A percentile compares a stretch with the other conserved stretches of the same genome.
Conservation (phyloP, 2,329 filamentous ascomycete genomes). For the Tolypocladium sp. region DNA sequence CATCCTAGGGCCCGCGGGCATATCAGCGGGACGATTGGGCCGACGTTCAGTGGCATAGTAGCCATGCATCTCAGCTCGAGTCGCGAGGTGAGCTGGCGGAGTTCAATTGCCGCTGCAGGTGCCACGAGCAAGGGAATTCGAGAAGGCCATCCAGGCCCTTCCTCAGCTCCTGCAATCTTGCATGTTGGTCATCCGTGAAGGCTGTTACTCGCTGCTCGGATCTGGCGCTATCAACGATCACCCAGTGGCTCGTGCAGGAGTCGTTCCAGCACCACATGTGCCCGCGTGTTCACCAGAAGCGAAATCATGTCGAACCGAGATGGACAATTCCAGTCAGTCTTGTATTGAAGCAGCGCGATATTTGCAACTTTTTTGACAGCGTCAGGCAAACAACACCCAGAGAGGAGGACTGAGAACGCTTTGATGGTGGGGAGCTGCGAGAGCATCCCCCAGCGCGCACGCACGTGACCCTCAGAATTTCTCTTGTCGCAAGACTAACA, state of each 20-base stretch:
- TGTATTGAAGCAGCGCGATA: not conserved
- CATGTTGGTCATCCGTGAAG: not conserved
- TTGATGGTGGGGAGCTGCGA: not conserved
- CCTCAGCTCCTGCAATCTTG: not conserved
- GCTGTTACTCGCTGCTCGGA: not conserved
- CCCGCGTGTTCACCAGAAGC: not conserved
- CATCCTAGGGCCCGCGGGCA: not conserved
- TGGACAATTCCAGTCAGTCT: too few relatives aligned
- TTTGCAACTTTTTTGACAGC: not conserved
- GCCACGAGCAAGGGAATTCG: not conserved
- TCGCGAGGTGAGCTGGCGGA: not conserved
- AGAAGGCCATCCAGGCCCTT: too few relatives aligned
- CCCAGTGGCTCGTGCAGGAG: not conserved
- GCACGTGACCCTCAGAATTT: not conserved
- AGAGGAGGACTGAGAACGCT: not conserved
- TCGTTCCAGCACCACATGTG: not conserved
- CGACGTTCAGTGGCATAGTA: not conserved
- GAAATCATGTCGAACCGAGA: not conserved
- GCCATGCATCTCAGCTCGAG: not conserved
- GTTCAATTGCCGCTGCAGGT: not conserved
- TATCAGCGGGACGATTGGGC: not conserved
- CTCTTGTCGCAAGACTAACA: not conserved
- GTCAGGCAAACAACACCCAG: not conserved
- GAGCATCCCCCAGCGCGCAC: not conserved
- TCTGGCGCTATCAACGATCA: not conserved